Conservation (phyloP, 768 basidiomycete species). For the Cyclocybe cylindracea region DNA sequence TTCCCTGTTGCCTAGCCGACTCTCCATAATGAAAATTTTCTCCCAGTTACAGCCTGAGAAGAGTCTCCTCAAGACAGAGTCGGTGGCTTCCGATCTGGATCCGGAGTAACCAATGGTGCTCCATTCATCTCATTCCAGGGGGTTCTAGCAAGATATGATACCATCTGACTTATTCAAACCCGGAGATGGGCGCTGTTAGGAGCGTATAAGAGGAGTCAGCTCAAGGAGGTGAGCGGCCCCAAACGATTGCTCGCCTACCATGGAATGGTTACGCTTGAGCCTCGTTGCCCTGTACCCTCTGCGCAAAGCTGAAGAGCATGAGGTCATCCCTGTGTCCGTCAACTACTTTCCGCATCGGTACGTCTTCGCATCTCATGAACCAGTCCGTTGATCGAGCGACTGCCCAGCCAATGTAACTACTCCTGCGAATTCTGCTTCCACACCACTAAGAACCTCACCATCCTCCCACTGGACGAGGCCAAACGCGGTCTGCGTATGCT, state of each 20-base stretch:
- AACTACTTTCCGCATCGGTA: slow-evolving; percentile 24
- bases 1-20: no score
- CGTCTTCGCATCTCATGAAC: slow-evolving; percentile 25
- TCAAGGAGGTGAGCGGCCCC: not conserved
- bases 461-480: slow-evolving; percentile 35
- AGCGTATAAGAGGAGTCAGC: no score
- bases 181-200: no score
- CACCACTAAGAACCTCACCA: slow-evolving; percentile 33
- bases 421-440: slow-evolving; percentile 43
- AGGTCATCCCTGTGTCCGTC: slow-evolving; percentile 20
- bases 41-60: no score
- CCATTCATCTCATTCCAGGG: no score
- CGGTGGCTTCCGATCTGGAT: no score
- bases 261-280: not conserved
- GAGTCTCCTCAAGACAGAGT: no score
- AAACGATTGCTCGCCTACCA: not conserved
- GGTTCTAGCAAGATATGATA: no score
- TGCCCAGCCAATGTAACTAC: slow-evolving; percentile 39
- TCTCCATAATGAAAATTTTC: no score
- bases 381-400: slow-evolving; percentile 38
- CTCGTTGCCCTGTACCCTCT: slow-evolving; percentile 5
- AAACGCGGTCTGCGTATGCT: slow-evolving; percentile 19
- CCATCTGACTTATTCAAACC: no score
- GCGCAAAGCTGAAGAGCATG: not conserved
- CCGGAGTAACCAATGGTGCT: no score